A percentile compares a stretch with the other conserved stretches of the same genome.
Evolutionary conservation across 2,329 filamentous ascomycete genomes (phyloP).

Genomic region (Aspergillus vadensis): DNA sequence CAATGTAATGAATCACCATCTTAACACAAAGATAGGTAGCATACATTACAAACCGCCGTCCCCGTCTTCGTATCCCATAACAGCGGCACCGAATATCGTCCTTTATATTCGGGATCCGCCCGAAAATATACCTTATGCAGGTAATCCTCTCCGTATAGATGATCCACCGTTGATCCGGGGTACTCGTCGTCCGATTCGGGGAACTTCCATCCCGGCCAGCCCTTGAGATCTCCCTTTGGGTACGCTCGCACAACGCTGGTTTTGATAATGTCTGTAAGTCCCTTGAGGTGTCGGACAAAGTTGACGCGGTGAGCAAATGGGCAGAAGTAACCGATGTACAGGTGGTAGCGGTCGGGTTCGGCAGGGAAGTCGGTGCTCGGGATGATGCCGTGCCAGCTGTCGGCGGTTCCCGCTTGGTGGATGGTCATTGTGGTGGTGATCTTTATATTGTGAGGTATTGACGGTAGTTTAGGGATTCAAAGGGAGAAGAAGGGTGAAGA

Average conservation of each 20-base stretch:
- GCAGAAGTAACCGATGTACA: constrained; percentile 64
- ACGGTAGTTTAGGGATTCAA: neutral
- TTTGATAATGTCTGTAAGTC: constrained; percentile 56
- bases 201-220: constrained; percentile 66
- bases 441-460: neutral
- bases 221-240: constrained; percentile 64
- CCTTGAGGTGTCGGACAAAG: constrained; percentile 60
- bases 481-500: too few species aligned
- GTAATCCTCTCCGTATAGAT: constrained; percentile 60
- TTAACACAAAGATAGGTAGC: too few species aligned
- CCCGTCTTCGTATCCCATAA: constrained; percentile 63
- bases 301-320: constrained; percentile 65
- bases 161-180: constrained; percentile 61
- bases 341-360: constrained; percentile 56
- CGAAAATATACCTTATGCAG: constrained; percentile 65
- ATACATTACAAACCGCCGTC: constrained; percentile 64
- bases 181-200: constrained; percentile 56
- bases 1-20: too few species aligned
- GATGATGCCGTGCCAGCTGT: constrained; percentile 55
- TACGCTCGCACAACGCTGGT: constrained; percentile 65
- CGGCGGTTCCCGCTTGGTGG: constrained; percentile 27
- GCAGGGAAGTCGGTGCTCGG: constrained; percentile 51
- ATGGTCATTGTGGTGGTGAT: constrained; percentile 2
- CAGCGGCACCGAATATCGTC: constrained; percentile 62
- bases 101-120: constrained; percentile 61